These are phyloP conservation scores for Monilinia aucupariae DNA, from an alignment of 2,329 filamentous ascomycete genomes.

Conservation along the genomic window DNA sequence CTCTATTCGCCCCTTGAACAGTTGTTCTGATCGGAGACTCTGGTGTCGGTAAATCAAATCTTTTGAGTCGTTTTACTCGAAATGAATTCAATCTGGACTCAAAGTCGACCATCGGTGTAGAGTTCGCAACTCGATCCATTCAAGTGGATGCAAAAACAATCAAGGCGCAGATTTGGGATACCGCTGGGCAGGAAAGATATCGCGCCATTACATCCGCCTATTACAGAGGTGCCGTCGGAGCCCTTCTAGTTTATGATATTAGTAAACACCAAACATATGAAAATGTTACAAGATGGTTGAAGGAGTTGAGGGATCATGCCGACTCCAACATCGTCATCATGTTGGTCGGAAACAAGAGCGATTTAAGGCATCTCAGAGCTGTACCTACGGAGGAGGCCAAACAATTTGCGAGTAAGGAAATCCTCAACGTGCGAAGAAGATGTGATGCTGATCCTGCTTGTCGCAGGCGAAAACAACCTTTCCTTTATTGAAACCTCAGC, in stretches of 20 bases:
- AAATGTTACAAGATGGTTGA: conserved; percentile 98
- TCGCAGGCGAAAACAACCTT: conserved; percentile 85
- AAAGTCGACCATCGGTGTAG: conserved; percentile 99
- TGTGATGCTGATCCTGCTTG: conserved; percentile 30
- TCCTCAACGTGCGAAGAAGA: conserved; percentile 6
- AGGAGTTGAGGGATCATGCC: conserved; percentile 95
- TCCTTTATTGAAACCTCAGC: conserved; percentile 99
- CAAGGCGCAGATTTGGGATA: conserved; percentile 99
- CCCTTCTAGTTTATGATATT: conserved; percentile 97
- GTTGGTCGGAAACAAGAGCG: conserved; percentile 99
- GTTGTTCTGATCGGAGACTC: conserved; percentile 99
- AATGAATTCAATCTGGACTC: conserved; percentile 99
- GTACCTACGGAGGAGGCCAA: conserved; percentile 98
- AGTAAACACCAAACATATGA: conserved; percentile 99
- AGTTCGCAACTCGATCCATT: conserved; percentile 97
- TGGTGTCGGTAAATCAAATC: conserved; percentile 99
- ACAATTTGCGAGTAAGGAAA: conserved; percentile 78
- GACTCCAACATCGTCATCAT: conserved; percentile 99
- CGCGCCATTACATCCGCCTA: conserved; percentile 98
- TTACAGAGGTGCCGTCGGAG: conserved; percentile 95
- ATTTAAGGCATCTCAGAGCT: conserved; percentile 96
- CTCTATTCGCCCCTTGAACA: conserved; percentile 38
- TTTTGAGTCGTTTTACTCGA: conserved; percentile 97
- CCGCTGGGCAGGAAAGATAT: conserved; percentile 96
- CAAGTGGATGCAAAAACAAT: conserved; percentile 99